Evolutionary conservation across 75 land plant genomes (phyloP).

Genomic region (Cryptomeria japonica): DNA sequence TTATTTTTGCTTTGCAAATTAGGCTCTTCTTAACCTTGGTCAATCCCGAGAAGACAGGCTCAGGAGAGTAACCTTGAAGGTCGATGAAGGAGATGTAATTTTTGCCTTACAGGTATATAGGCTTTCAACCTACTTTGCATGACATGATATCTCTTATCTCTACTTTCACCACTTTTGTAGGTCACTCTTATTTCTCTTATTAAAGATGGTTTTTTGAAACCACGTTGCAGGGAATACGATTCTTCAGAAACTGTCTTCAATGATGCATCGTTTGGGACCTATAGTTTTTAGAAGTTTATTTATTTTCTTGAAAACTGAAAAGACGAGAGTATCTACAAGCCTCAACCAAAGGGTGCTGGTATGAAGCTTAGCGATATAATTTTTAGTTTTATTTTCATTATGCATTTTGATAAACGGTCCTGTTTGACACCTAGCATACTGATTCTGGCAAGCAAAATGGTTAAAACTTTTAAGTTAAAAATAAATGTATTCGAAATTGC

Average conservation of each 20-base stretch:
- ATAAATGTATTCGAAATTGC: not conserved
- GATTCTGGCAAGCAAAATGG: not conserved
- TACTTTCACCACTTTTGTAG: not conserved
- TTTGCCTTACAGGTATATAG: slow-evolving; percentile 62
- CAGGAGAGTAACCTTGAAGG: slow-evolving; percentile 49
- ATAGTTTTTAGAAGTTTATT: not conserved
- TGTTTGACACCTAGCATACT: not conserved
- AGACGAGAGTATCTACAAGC: not conserved
- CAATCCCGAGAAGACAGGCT: slow-evolving; percentile 66
- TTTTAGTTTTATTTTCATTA: not conserved
- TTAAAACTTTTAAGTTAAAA: not conserved
- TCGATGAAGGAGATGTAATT: slow-evolving; percentile 38
- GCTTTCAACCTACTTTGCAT: not conserved
- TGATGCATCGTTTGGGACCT: not conserved
- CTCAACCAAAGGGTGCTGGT: not conserved
- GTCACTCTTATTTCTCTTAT: not conserved
- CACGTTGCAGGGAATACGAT: slow-evolving; percentile 39
- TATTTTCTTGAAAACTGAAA: not conserved
- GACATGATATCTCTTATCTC: not conserved
- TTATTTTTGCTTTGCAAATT: not conserved
- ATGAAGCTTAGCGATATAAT: not conserved
- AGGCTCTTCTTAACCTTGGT: slow-evolving; percentile 84
- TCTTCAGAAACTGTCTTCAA: slow-evolving; percentile 46
- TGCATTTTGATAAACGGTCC: not conserved
- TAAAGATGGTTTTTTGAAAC: not conserved